Percentiles rank a stretch among this genome's conserved stretches.
Evolutionary conservation across 352 stramenopile species (phyloP).

Genomic region (Thraustochytrium sp.): DNA sequence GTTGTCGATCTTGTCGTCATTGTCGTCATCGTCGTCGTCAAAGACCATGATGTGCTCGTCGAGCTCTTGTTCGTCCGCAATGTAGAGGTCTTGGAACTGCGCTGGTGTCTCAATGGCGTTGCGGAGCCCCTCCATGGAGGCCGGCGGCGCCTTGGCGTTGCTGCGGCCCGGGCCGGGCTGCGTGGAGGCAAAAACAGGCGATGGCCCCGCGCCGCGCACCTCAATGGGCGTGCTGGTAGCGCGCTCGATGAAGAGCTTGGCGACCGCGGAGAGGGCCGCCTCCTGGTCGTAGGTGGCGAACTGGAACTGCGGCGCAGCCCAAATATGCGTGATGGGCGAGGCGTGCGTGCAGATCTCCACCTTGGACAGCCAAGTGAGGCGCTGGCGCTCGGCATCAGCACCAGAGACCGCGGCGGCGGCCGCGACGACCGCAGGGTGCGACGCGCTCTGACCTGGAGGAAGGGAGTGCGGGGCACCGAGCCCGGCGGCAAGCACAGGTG

Average conservation of each 20-base stretch:
- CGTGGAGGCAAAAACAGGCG: background rate
- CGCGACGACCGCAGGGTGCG: too few relatives aligned
- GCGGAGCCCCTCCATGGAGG: background rate
- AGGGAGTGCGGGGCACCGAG: too few relatives aligned
- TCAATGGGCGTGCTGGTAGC: background rate
- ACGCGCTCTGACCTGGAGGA: too few relatives aligned
- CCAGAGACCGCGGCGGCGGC: too few relatives aligned
- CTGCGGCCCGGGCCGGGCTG: too few relatives aligned
- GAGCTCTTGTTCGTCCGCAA: conserved; percentile 19
- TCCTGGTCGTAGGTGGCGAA: background rate
- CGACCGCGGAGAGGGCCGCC: background rate
- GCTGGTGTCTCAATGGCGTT: conserved; percentile 7
- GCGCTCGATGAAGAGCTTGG: conserved; percentile 30
- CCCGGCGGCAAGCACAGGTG: too few relatives aligned
- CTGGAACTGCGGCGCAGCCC: conserved; percentile 24
- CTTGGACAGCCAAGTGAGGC: conserved; percentile 26
- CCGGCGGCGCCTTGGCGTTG: too few relatives aligned
- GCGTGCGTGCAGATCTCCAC: conserved; percentile 19
- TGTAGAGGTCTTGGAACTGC: conserved; percentile 39
- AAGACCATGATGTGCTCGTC: conserved; percentile 33
- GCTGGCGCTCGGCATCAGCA: background rate
- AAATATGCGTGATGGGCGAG: conserved; percentile 16
- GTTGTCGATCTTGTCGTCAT: background rate
- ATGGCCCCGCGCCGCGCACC: conserved; percentile 4
- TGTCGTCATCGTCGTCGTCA: conserved; percentile 4